Evolutionary conservation across 176 grass and related monocot species (phyloP).

Genomic region (Carex scoparia): DNA sequence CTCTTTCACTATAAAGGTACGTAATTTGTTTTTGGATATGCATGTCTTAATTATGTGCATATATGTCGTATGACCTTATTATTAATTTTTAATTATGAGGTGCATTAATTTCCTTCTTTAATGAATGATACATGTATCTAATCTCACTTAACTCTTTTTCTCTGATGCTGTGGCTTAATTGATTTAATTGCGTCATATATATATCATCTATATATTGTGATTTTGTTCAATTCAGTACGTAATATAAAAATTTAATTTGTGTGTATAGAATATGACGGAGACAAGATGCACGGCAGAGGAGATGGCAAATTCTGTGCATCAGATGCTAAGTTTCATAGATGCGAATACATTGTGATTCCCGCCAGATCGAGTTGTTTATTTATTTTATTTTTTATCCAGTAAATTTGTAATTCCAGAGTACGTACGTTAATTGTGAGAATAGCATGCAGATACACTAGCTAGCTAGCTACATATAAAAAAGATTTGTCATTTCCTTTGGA

Average conservation of each 20-base stretch:
- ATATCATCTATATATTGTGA: neutral
- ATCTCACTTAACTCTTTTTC: too few species aligned
- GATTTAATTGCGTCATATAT: too few species aligned
- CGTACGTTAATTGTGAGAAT: neutral
- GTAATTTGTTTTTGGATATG: neutral
- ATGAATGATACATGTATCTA: too few species aligned
- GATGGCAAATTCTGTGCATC: constrained; percentile 78
- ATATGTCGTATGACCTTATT: neutral
- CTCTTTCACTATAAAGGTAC: constrained; percentile 97
- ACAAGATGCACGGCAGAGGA: constrained; percentile 77
- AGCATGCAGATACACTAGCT: constrained; percentile 10
- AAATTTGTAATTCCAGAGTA: neutral
- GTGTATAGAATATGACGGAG: constrained; percentile 48
- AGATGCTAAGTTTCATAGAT: constrained; percentile 92
- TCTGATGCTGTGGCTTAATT: too few species aligned
- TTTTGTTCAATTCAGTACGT: neutral
- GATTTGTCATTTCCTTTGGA: constrained; percentile 6
- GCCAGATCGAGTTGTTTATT: neutral
- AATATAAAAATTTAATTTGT: neutral
- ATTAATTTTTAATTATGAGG: neutral
- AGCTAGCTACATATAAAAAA: neutral
- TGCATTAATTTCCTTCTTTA: neutral
- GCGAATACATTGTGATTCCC: constrained; percentile 38
- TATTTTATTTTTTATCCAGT: neutral
- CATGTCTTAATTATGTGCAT: neutral